Percentiles rank a stretch among this genome's conserved stretches.
Conservation (phyloP, 371 early-diverging fungal genomes). For the Mortierella polycephala region DNA sequence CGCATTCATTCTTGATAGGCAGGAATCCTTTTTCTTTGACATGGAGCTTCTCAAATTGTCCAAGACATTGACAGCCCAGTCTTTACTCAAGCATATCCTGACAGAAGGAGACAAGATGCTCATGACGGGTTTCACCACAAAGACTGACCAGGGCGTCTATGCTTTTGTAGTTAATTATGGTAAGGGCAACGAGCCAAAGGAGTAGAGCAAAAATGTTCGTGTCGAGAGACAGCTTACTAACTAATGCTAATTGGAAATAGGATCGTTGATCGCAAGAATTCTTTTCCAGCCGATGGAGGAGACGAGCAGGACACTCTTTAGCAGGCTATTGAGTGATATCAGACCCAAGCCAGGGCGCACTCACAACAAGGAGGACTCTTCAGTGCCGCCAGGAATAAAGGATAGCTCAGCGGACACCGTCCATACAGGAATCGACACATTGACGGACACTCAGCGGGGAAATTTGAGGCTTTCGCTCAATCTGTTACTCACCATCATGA, state of each 20-base stretch:
- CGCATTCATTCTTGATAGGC: constrained; percentile 15
- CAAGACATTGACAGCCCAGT: constrained; percentile 84
- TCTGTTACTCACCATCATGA: constrained; percentile 72
- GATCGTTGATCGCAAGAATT: constrained; percentile 90
- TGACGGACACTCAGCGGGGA: constrained; percentile 21
- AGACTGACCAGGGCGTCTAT: constrained; percentile 82
- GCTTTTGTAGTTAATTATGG: constrained; percentile 90
- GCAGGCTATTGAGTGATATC: constrained; percentile 60
- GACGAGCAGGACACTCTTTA: constrained; percentile 85
- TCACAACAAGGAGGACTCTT: neutral
- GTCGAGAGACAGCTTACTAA: neutral
- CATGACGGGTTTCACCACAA: constrained; percentile 69
- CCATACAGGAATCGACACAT: neutral
- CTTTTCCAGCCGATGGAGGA: constrained; percentile 96
- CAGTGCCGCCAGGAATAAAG: constrained; percentile 6
- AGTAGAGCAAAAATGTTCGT: too few relatives aligned
- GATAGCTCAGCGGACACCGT: neutral
- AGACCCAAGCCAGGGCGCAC: neutral
- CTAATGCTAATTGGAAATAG: constrained; percentile 50
- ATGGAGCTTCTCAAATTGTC: constrained; percentile 68
- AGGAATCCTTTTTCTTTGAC: constrained; percentile 69
- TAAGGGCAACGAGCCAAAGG: constrained; percentile 21
- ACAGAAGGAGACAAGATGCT: constrained; percentile 97
- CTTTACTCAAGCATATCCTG: constrained; percentile 88
- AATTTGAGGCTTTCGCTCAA: constrained; percentile 58